These are phyloP conservation scores for Clavulina sp. DNA, from an alignment of 768 basidiomycete species.

Conservation along the genomic window DNA sequence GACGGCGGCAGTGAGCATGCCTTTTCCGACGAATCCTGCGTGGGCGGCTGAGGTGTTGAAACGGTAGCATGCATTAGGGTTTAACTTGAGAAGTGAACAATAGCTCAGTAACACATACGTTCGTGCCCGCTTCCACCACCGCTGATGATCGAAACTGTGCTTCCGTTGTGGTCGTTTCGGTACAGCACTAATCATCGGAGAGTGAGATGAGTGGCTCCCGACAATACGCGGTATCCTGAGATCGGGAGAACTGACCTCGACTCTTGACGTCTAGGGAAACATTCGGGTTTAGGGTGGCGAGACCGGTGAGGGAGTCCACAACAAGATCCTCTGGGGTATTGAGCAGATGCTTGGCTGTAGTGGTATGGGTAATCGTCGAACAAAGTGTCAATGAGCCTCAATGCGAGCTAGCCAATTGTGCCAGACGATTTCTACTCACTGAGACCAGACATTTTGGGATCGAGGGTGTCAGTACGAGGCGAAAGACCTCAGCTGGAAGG, in stretches of 20 bases:
- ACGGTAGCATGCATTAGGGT: no score
- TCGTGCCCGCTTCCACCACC: conserved; percentile 86
- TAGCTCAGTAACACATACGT: conserved; percentile 76
- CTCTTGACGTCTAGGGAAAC: conserved; percentile 51
- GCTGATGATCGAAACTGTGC: conserved; percentile 60
- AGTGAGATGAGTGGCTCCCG: conserved; percentile 24
- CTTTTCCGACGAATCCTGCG: background rate
- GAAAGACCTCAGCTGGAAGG: no score
- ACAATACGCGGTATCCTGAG: conserved; percentile 5
- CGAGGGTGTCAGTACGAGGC: no score
- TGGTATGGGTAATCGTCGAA: no score
- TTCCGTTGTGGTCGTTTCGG: conserved; percentile 34
- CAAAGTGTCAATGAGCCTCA: no score
- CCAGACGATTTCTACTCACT: no score
- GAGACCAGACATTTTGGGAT: no score
- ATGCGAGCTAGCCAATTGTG: no score
- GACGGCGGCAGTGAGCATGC: conserved; percentile 38
- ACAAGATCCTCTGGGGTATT: conserved; percentile 57
- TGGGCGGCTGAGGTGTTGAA: conserved; percentile 1
- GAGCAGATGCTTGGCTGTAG: conserved; percentile 50
- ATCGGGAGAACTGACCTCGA: conserved; percentile 33
- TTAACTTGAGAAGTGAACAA: conserved; percentile 32
- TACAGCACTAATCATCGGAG: conserved; percentile 28
- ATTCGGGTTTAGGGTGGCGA: conserved; percentile 43
- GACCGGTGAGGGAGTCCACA: conserved; percentile 56